Base-by-base conservation (phyloP, 139 green algal species). In the Micractinium sp. region DNA sequence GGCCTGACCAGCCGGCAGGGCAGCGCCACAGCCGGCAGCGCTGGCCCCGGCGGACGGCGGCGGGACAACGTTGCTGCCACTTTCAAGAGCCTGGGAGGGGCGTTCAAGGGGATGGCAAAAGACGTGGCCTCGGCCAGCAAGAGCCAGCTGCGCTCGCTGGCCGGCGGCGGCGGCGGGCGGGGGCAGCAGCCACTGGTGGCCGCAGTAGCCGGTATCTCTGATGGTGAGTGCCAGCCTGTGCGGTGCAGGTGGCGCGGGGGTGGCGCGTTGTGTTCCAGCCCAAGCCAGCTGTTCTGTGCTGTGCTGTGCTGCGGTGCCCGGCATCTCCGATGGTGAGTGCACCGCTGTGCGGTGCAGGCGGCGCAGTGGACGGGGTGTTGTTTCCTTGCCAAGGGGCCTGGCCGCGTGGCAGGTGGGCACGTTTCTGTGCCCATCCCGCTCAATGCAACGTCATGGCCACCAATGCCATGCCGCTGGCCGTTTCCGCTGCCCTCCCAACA, bases 41-140 rank as follows among this genome's bases (percentile, higher is more conserved):
- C n/a, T 23, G 56, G 61, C 36, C 63, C 35, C 13, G 85, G 39
- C 5, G 19, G 35, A 0, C 35, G 85, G 25, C 41, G 71, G 31
- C 85, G 85, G 7, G 53, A 53, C 41, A 41, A 88, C 3, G 71
- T 82, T 1, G 74, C 74, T 5, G 18, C 47, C 1, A 82, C 85
- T 1, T 85, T 92, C 27, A 87, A 91, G 47, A 87, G 80, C 33
- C 41, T 92, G 25, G 74, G 82, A 25, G 90, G 87, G 2, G 80
- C 90, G 14, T 73, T 92, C 29, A 89, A 82, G n/a, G 69, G 41
- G 19, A 88, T 88, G 84, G 89, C 89, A 9, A 88, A 88, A 39
- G 69, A 81, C 18, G 41, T 88, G 84, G 89, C 89, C 14, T 47
- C 67, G 9, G 89, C 36, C 71, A 84, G 89, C 67, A 90, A 89